Conservation (phyloP, 148 eudicot genomes). For the Tetragonia tetragonoides region DNA sequence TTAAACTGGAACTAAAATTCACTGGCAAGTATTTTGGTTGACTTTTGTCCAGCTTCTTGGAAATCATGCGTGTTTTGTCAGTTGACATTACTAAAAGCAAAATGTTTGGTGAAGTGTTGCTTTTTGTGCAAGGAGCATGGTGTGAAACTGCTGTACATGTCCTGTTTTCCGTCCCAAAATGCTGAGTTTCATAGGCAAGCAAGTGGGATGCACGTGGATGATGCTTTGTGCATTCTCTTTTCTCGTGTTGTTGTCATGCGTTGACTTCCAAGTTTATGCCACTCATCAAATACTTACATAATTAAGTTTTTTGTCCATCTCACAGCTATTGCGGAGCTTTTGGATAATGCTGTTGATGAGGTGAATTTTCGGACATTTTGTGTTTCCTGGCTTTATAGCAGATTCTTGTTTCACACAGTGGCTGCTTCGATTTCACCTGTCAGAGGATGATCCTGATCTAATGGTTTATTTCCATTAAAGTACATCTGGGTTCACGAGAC, state of each 20-base stretch:
- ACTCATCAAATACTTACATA: neutral
- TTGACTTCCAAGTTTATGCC: neutral
- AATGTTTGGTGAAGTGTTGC: no score
- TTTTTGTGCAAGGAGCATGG: no score
- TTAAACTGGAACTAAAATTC: no score
- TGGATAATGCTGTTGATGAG: conserved; percentile 97
- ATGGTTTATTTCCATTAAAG: neutral
- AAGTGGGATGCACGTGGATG: no score
- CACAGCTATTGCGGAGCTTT: conserved; percentile 95
- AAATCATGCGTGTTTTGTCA: no score
- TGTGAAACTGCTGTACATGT: no score
- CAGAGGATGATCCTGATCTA: neutral
- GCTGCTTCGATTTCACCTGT: neutral
- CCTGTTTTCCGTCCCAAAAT: no score
- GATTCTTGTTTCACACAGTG: conserved; percentile 1
- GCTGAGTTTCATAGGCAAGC: no score
- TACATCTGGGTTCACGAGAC: neutral
- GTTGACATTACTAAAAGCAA: no score
- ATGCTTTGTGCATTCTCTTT: no score
- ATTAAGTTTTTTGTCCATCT: neutral
- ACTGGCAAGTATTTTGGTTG: no score
- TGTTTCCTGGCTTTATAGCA: neutral
- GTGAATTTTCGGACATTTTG: conserved; percentile 31
- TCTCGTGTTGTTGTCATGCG: neutral
- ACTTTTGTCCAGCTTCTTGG: no score